phyloP scores from a whole-genome alignment of 2,329 filamentous ascomycete species.

The Xylariomycetidae sp. region DNA sequence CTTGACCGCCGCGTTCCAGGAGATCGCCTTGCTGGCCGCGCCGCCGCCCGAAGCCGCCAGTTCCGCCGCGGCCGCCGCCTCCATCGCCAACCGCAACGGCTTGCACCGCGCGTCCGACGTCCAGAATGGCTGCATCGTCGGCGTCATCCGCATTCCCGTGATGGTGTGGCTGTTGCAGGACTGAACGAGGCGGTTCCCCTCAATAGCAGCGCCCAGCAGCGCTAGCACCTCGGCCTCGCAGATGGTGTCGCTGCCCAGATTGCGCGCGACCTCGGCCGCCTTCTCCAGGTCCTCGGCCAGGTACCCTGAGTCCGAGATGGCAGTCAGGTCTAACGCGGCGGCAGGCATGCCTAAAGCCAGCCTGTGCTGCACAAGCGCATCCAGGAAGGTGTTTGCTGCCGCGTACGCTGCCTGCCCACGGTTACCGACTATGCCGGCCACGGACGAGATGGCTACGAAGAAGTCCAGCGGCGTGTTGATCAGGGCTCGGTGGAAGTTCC shows the following conservation, averaged over 20 bases:
- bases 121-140: constrained; percentile 45
- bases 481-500: constrained; percentile 47
- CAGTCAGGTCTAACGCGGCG: constrained; percentile 46
- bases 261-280: constrained; percentile 41
- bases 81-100: constrained; percentile 36
- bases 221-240: constrained; percentile 49
- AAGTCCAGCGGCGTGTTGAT: constrained; percentile 38
- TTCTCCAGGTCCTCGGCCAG: constrained; percentile 40
- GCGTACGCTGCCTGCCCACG: constrained; percentile 48
- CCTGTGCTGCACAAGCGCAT: constrained; percentile 36
- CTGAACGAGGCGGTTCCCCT: constrained; percentile 23
- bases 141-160: constrained; percentile 46
- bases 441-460: constrained; percentile 48
- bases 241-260: constrained; percentile 42
- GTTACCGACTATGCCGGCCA: constrained; percentile 45
- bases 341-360: constrained; percentile 34
- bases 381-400: constrained; percentile 42
- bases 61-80: constrained; percentile 31
- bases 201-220: constrained; percentile 45
- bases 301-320: constrained; percentile 44
- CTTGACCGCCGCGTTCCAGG: constrained; percentile 32
- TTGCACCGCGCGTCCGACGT: constrained; percentile 49
- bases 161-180: constrained; percentile 44
- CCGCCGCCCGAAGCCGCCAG: constrained; percentile 11
- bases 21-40: constrained; percentile 30